Evolutionary conservation across 2,329 filamentous ascomycete genomes (phyloP).

Genomic region (Paraphoma sp.): DNA sequence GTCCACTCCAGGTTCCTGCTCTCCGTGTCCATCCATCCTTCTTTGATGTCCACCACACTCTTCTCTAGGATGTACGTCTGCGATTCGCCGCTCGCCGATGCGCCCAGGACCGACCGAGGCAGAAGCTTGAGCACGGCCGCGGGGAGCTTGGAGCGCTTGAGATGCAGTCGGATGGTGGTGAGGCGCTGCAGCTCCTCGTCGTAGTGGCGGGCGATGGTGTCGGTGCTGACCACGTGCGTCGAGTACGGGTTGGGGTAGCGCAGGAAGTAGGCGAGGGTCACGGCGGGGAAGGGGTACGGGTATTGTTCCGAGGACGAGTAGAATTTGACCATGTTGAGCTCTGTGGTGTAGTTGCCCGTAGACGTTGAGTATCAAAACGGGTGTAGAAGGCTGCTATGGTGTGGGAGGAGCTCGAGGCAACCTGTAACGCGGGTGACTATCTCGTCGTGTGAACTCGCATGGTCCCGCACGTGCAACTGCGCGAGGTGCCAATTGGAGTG

Average conservation of each 20-base stretch:
- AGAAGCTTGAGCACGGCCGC: constrained; percentile 77
- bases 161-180: constrained; percentile 78
- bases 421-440: constrained; percentile 31
- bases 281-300: constrained; percentile 81
- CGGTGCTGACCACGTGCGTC: constrained; percentile 81
- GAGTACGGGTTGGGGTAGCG: constrained; percentile 88
- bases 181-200: constrained; percentile 77
- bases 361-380: constrained; percentile 2
- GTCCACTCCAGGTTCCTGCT: constrained; percentile 83
- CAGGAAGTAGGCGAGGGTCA: constrained; percentile 88
- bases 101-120: constrained; percentile 72
- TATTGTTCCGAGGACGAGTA: constrained; percentile 70
- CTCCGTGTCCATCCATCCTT: constrained; percentile 85
- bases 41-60: constrained; percentile 77
- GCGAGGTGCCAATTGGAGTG: constrained; percentile 16
- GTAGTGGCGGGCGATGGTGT: constrained; percentile 77
- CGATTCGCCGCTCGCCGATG: constrained; percentile 64
- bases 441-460: constrained; percentile 32
- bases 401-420: constrained; percentile 20
- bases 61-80: constrained; percentile 83
- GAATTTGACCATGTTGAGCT: constrained; percentile 57
- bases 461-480: constrained; percentile 35
- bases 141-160: constrained; percentile 82
- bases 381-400: constrained; percentile 4
- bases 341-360: background rate